Evolutionary conservation across 139 green algal genomes (phyloP), one percentile per base, ranked within the genome.

Genomic region (Chlamydomonas schloesseri): DNA sequence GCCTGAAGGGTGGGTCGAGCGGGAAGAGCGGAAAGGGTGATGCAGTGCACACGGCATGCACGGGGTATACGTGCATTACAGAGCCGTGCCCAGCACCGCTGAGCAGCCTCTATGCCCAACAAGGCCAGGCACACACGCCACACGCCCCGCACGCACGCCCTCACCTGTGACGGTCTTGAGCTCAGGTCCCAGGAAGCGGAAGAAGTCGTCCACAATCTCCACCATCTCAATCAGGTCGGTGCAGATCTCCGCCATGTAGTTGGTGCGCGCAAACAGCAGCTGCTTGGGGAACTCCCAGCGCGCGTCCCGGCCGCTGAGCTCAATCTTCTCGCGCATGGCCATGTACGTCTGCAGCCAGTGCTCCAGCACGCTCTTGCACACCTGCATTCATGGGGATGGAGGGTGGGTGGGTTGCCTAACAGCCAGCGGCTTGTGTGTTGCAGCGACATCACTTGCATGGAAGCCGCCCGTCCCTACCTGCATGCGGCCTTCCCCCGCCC

Each of bases 241-340:
- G 88, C 95, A 98, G 55, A 99, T 94, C 79, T 94, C 91, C 6
- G 94, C 93, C 87, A 97, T 97, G 90, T 98, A 96, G 82, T 95
- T 95, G 81, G 95, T 98, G 73, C 91, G 89, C 57, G 96, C 93
- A 90, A 99, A 99, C 50, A 99, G 91, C 79, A 93, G 89, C 67
- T 93, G 89, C 81, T 95, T 96, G 90, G 91, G 93, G 89, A 99
- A 99, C 93, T 99, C 97, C 97, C 97, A 99, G 77, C 97, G 91
- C 29, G 96, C 93, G 73, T 97, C 94, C 23, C 95, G 90, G 8
- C 96, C 94, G 28, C 88, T 93, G 24, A 90, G 75, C 90, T 99
- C 97, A 37, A 99, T 98, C 83, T 93, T 93, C 90, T 98, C 96
- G 18, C 97, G 87, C 18, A 96, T 92, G 83, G 96, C 84, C 92